A percentile compares a stretch with the other conserved stretches of the same genome.
Evolutionary conservation across 257 asterid species (phyloP).

Genomic region (Solanum ossicruentum): DNA sequence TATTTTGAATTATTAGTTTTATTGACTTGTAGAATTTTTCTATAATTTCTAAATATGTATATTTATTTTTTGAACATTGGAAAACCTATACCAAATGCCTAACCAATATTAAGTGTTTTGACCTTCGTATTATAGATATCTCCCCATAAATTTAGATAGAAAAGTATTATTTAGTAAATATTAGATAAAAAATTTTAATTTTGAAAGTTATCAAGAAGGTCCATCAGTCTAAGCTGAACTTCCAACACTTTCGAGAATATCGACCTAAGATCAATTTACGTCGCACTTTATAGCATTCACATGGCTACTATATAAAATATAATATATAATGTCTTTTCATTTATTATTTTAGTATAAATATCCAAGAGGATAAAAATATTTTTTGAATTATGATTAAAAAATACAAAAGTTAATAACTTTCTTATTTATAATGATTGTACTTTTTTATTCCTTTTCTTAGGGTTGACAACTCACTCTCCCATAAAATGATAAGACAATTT

Average conservation of each 20-base stretch:
- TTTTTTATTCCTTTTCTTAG: background rate
- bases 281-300: too few species aligned
- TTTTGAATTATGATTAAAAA: background rate
- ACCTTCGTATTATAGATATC: background rate
- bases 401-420: constrained; percentile 7
- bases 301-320: too few species aligned
- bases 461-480: constrained; percentile 32
- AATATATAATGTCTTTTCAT: too few species aligned
- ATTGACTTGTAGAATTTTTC: background rate
- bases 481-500: constrained; percentile 13
- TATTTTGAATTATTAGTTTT: background rate
- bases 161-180: background rate
- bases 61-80: background rate
- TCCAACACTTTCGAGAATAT: background rate
- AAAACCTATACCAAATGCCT: background rate
- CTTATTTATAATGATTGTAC: constrained; percentile 26
- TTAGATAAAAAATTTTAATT: background rate
- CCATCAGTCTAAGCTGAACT: too few species aligned
- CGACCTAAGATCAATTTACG: background rate
- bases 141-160: background rate
- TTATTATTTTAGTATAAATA: background rate
- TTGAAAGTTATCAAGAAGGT: background rate
- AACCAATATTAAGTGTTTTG: background rate
- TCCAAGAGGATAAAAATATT: background rate
- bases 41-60: background rate